Conservation (phyloP, 768 basidiomycete species). For the Podaxis sp. region DNA sequence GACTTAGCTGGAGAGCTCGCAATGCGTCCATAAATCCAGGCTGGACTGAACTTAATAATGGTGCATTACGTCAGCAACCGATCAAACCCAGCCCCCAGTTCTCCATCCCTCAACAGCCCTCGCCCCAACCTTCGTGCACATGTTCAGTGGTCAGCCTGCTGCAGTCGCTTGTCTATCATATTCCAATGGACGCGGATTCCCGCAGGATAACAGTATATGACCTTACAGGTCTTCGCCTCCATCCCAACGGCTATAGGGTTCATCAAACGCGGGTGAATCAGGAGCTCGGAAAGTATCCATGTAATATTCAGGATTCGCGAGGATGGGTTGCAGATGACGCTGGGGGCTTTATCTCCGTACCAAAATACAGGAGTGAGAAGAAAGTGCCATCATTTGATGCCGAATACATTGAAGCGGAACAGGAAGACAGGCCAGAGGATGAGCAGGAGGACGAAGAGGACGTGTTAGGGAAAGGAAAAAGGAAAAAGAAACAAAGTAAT, state of each 20-base stretch:
- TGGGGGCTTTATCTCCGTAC: conserved; percentile 45
- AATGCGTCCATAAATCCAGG: background rate
- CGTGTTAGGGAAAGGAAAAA: conserved; percentile 16
- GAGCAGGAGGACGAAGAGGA: conserved; percentile 21
- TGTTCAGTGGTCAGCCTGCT: background rate
- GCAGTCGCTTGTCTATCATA: background rate
- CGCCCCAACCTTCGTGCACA: background rate
- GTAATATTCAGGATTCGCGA: conserved; percentile 41
- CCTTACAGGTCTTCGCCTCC: conserved; percentile 60
- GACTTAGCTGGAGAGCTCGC: background rate
- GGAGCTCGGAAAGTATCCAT: conserved; percentile 26
- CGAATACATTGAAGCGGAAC: conserved; percentile 11
- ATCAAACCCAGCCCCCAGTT: background rate
- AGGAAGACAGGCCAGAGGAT: conserved; percentile 17
- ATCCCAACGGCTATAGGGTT: conserved; percentile 62
- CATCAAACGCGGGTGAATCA: conserved; percentile 38
- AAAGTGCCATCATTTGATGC: conserved; percentile 10
- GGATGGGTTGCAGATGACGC: conserved; percentile 71
- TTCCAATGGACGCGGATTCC: conserved; percentile 1
- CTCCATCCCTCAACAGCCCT: background rate
- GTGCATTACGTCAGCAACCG: background rate
- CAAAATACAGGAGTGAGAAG: conserved; percentile 17
- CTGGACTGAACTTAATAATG: background rate
- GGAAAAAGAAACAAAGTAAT: conserved; percentile 13
- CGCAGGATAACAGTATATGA: conserved; percentile 63